phyloP scores from a whole-genome alignment of 1,139 yeast species.

The Maudiozyma humilis region DNA sequence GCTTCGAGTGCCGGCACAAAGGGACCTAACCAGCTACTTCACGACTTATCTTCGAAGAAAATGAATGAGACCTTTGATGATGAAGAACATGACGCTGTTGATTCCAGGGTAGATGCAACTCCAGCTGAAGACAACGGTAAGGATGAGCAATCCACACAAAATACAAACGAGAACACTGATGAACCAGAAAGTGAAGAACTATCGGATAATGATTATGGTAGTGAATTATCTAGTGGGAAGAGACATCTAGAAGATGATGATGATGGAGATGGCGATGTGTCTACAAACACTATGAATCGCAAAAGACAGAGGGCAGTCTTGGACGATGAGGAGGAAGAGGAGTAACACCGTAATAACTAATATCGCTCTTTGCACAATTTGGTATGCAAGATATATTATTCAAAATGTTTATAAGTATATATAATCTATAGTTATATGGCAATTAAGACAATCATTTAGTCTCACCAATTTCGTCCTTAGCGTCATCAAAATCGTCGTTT shows the following conservation, averaged over 20 bases:
- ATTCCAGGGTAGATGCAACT: neutral
- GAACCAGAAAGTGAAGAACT: no score
- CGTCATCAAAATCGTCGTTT: constrained; percentile 17
- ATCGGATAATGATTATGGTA: neutral
- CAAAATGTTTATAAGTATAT: no score
- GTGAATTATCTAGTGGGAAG: no score
- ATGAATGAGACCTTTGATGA: neutral
- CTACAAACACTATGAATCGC: neutral
- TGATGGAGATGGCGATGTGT: no score
- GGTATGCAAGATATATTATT: no score
- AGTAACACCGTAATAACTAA: no score
- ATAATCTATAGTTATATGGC: neutral
- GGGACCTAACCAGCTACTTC: constrained; percentile 7
- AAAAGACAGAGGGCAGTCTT: neutral
- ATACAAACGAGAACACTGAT: no score
- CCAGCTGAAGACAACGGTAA: no score
- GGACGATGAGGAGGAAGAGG: constrained; percentile 7
- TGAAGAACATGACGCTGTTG: neutral
- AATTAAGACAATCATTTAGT: neutral
- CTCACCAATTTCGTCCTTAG: constrained; percentile 4
- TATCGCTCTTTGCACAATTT: no score
- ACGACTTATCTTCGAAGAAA: neutral
- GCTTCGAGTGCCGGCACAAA: constrained; percentile 5
- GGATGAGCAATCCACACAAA: no score
- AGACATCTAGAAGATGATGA: neutral